A percentile compares a stretch with the other conserved stretches of the same genome.
These are phyloP conservation scores for Fusarium clavum DNA, from an alignment of 2,329 filamentous ascomycete genomes.

Conservation along the genomic window DNA sequence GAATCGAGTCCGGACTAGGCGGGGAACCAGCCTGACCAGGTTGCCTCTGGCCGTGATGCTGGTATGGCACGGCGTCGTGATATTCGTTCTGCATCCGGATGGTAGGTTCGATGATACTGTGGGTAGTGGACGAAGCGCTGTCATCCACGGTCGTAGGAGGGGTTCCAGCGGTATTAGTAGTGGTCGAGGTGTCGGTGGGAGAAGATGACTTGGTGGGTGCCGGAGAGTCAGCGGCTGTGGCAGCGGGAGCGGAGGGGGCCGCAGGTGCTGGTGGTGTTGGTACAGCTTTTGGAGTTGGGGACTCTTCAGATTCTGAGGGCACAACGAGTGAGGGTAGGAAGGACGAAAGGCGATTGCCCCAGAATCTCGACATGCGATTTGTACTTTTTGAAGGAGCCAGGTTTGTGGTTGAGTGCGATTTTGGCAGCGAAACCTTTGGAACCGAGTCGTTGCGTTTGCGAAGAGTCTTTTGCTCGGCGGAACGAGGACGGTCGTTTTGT, in stretches of 20 bases:
- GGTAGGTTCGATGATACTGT: conserved; percentile 42
- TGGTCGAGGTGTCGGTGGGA: conserved; percentile 41
- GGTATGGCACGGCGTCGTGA: conserved; percentile 34
- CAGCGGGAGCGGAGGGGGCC: conserved; percentile 32
- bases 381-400: conserved; percentile 27
- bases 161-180: conserved; percentile 37
- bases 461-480: conserved; percentile 34
- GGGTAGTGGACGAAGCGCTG: conserved; percentile 40
- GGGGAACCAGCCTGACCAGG: conserved; percentile 27
- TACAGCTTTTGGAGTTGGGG: conserved; percentile 39
- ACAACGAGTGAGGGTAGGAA: conserved; percentile 55
- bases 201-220: conserved; percentile 44
- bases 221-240: conserved; percentile 22
- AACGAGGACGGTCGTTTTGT: conserved; percentile 35
- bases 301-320: conserved; percentile 46
- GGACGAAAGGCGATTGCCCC: conserved; percentile 53
- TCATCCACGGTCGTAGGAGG: conserved; percentile 42
- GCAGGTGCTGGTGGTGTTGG: conserved; percentile 34
- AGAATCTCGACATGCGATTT: conserved; percentile 51
- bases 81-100: conserved; percentile 37
- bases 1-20: conserved; percentile 25
- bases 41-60: conserved; percentile 15
- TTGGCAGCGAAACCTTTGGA: conserved; percentile 28
- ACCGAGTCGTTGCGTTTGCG: conserved; percentile 32
- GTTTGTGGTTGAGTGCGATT: conserved; percentile 37